phyloP scores from a whole-genome alignment of 148 eudicot genomes.

The Heliosperma pusillum region DNA sequence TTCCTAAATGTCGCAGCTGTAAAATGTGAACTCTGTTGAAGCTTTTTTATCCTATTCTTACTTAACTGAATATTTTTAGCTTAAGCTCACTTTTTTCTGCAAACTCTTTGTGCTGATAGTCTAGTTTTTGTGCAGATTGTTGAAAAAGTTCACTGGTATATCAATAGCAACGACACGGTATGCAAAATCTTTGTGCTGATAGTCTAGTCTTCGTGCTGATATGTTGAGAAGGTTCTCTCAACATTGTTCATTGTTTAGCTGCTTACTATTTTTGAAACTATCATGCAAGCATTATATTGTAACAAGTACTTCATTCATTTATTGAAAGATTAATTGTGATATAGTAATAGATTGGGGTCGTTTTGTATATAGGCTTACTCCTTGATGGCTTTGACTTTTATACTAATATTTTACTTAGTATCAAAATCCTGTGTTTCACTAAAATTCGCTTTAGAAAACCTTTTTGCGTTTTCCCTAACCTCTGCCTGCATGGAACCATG shows the following conservation, averaged over 20 bases:
- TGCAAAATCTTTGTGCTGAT: neutral
- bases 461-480: neutral
- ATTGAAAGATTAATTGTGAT: neutral
- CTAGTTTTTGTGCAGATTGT: constrained; percentile 55
- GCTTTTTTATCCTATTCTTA: neutral
- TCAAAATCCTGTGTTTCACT: neutral
- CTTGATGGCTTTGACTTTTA: neutral
- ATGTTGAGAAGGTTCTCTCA: neutral
- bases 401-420: neutral
- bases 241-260: too few species aligned
- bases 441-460: neutral
- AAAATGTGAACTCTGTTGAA: neutral
- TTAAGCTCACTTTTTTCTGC: constrained; percentile 3
- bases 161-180: constrained; percentile 78
- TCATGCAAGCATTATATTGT: neutral
- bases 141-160: constrained; percentile 67
- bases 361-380: neutral
- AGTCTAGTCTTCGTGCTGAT: constrained; percentile 47
- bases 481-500: too few species aligned
- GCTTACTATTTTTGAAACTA: neutral
- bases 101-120: neutral
- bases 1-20: neutral
- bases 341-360: neutral
- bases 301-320: neutral
- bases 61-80: neutral